Conservation (phyloP, 2,329 filamentous ascomycete species). For the Sordariomycetes sp. region DNA sequence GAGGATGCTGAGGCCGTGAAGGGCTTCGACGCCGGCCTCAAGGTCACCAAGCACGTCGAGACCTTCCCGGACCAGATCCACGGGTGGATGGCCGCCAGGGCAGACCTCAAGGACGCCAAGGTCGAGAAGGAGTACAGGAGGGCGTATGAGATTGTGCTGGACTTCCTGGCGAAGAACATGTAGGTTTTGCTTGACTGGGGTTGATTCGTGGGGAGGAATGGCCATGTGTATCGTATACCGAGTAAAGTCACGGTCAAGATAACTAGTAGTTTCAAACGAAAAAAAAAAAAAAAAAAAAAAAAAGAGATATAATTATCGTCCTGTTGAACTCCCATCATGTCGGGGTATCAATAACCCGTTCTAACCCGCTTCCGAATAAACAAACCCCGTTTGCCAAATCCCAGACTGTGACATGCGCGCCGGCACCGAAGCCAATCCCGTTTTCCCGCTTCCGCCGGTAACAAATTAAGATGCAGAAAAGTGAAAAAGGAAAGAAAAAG, state of each 20-base stretch:
- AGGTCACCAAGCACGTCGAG: constrained; percentile 46
- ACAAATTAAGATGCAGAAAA: too few species aligned
- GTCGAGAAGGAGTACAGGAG: constrained; percentile 49
- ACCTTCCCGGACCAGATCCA: constrained; percentile 55
- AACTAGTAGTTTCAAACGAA: neutral
- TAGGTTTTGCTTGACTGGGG: constrained; percentile 18
- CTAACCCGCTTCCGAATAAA: neutral
- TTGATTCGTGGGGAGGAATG: constrained; percentile 8
- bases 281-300: neutral
- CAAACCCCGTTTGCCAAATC: neutral
- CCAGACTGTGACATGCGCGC: neutral
- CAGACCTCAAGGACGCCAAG: constrained; percentile 39
- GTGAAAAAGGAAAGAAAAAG: too few species aligned
- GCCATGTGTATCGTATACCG: too few species aligned
- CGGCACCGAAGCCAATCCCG: neutral
- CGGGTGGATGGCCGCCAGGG: constrained; percentile 61
- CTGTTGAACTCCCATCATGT: neutral
- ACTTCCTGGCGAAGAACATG: constrained; percentile 35
- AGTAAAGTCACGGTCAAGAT: too few species aligned
- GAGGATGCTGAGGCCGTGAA: constrained; percentile 41
- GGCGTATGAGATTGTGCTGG: constrained; percentile 44
- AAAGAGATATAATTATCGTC: neutral
- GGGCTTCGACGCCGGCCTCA: constrained; percentile 40
- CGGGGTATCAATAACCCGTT: neutral
- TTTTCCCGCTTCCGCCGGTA: neutral